phyloP scores from a whole-genome alignment of 2,329 filamentous ascomycete species.

The Botrytis aclada region DNA sequence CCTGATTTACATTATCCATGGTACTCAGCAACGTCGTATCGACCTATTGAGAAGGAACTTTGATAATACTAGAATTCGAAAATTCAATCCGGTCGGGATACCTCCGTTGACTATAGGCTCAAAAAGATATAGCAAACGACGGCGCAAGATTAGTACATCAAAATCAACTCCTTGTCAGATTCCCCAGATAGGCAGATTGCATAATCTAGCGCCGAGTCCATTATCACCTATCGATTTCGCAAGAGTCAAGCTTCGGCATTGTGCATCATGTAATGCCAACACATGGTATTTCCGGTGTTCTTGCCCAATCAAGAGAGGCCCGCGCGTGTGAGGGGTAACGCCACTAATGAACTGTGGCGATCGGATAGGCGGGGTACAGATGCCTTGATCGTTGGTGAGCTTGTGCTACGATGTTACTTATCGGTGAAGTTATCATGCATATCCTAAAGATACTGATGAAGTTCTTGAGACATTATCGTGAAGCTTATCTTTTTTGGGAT shows the following conservation, averaged over 20 bases:
- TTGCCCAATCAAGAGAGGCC: not conserved
- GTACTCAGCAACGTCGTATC: not conserved
- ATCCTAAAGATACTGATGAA: not conserved
- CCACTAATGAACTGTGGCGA: not conserved
- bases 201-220: not conserved
- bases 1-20: slow-evolving; percentile 23
- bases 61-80: not conserved
- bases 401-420: not conserved
- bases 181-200: not conserved
- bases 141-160: not conserved
- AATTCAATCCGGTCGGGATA: not conserved
- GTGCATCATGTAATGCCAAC: slow-evolving; percentile 13
- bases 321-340: not conserved
- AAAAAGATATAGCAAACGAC: not conserved
- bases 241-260: not conserved
- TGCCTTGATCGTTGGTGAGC: not conserved
- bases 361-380: not conserved
- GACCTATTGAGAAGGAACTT: not conserved
- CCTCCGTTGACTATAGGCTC: not conserved
- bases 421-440: not conserved
- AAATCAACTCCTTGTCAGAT: not conserved
- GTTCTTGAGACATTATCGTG: not conserved
- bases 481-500: not conserved
- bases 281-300: not conserved
- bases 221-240: not conserved